Evolutionary conservation across 2,329 filamentous ascomycete species (phyloP), one percentile per base, ranked within the genome.

Genomic region (Alternaria novae-zelandiae): DNA sequence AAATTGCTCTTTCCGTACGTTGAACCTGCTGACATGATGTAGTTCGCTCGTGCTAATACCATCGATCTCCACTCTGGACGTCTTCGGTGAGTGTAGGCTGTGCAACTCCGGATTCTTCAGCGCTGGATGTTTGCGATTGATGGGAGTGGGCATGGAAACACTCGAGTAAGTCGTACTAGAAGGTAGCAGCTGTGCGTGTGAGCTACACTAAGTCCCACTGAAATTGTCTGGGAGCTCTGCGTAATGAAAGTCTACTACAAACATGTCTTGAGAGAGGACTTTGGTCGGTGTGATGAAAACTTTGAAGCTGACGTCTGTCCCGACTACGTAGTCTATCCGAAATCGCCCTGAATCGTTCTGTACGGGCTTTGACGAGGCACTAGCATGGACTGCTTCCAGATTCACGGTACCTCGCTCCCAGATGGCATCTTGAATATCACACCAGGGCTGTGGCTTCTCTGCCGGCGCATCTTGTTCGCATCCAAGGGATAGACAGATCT

Each of bases 241-340:
- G 3, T 15, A 47, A 2, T 23, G 28, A 15, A 70, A 41, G 49
- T 70, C 66, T 1, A 70, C 58, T 41, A 67, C 32, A 26, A 70
- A 70, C 66, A 70, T 70, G 4, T 49, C 30, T 36, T 70, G 68
- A 1, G 58, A 61, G 10, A 63, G 56, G 1, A 70, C 59, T 26
- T 53, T 59, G n/a, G 30, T 2, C 0, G 30, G 20, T 3, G 45
- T 49, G 7, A 57, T 46, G 1, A 17, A 11, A 0, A 57, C 41
- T 10, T 50, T 32, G 6, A 64, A 17, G 0, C 30, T n/a, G 2
- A 23, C 13, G 20, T 10, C 20, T n/a, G 23, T n/a, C n/a, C n/a
- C n/a, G n/a, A n/a, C n/a, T n/a, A n/a, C n/a, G n/a, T n/a, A n/a
- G n/a, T n/a, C n/a, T n/a, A n/a, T n/a, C n/a, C n/a, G n/a, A n/a